phyloP scores from a whole-genome alignment of 495 filamentous ascomycete genomes.

The Sabuloglossum arenarium region DNA sequence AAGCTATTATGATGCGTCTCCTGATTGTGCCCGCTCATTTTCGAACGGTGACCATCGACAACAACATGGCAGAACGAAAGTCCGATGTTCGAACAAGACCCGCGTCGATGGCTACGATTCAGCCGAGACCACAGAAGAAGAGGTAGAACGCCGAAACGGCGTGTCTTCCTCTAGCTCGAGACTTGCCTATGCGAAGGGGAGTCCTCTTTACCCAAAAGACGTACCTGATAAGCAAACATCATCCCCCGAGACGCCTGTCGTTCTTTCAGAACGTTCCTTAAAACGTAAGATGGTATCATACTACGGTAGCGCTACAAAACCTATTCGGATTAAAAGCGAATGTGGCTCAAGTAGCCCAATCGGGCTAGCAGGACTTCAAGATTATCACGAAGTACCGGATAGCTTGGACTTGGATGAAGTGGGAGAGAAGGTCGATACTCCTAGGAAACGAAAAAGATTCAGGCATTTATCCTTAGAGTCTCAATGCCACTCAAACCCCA shows the following conservation, averaged over 20 bases:
- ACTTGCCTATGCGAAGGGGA: not conserved
- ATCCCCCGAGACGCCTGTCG: slow-evolving; percentile 6
- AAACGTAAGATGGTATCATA: slow-evolving; percentile 9
- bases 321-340: slow-evolving; percentile 11
- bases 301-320: not conserved
- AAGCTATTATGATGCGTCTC: not conserved
- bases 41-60: not conserved
- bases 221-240: not conserved
- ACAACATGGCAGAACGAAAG: not conserved
- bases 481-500: not conserved
- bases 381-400: slow-evolving; percentile 10
- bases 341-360: slow-evolving; percentile 18
- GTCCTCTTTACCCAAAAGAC: not conserved
- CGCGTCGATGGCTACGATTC: not conserved
- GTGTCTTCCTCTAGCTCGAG: not conserved
- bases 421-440: slow-evolving; percentile 38
- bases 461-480: not conserved
- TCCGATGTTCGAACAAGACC: not conserved
- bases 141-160: not conserved
- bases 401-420: slow-evolving; percentile 63
- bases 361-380: slow-evolving; percentile 7
- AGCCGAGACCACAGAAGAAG: slow-evolving; percentile 1
- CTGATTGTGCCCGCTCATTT: not conserved
- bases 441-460: slow-evolving; percentile 15
- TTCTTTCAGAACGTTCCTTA: slow-evolving; percentile 11